phyloP scores from a whole-genome alignment of 2,329 filamentous ascomycete genomes.

The Beauveria sp. region DNA sequence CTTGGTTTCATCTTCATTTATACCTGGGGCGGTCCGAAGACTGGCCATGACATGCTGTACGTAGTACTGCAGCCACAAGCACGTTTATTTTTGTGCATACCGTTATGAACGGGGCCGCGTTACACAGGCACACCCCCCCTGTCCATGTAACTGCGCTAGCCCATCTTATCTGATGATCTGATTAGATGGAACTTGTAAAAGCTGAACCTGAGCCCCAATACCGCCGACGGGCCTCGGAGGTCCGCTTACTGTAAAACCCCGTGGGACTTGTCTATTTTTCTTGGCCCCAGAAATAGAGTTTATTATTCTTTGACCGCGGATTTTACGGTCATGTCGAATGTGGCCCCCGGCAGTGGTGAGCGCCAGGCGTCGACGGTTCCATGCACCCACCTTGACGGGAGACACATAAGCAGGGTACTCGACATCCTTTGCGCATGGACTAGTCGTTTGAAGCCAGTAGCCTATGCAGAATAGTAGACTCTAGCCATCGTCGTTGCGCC shows the following conservation, averaged over 20 bases:
- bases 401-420: not conserved
- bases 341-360: not conserved
- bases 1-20: not conserved
- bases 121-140: not conserved
- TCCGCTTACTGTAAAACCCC: not conserved
- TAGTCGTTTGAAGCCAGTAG: not conserved
- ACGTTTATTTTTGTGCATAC: not conserved
- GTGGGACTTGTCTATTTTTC: not conserved
- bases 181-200: conserved; percentile 26
- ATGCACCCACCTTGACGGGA: not conserved
- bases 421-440: not conserved
- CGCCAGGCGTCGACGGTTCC: not conserved
- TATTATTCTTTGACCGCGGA: not conserved
- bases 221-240: conserved; percentile 10
- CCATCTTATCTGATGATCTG: conserved; percentile 39
- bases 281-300: not conserved
- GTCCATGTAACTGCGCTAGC: not conserved
- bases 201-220: not conserved
- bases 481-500: not conserved
- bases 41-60: not conserved
- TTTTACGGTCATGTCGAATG: not conserved
- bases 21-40: not conserved
- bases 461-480: too few species aligned
- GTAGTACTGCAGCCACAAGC: not conserved
- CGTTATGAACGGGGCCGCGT: not conserved